phyloP scores from a whole-genome alignment of 306 rosid genomes.

The Pterocarpus santalinus region DNA sequence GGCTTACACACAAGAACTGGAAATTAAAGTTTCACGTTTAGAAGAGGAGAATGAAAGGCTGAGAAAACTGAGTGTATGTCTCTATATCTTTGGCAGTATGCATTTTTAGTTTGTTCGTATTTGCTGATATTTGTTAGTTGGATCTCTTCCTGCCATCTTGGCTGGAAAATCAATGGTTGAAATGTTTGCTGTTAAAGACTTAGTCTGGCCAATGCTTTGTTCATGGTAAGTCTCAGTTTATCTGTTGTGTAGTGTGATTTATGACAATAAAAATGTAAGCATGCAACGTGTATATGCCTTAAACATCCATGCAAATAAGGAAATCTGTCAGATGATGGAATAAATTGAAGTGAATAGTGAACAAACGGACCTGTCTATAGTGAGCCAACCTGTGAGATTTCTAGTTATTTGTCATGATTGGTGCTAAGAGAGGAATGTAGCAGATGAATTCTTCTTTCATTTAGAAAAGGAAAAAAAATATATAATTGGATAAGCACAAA shows the following conservation, averaged over 20 bases:
- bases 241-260: no score
- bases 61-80: slow-evolving; percentile 75
- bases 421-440: no score
- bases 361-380: no score
- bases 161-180: slow-evolving; percentile 21
- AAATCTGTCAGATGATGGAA: no score
- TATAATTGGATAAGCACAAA: no score
- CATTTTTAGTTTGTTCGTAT: slow-evolving; percentile 32
- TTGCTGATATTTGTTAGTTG: slow-evolving; percentile 31
- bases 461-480: no score
- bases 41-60: slow-evolving; percentile 98
- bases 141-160: slow-evolving; percentile 27
- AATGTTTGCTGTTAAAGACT: slow-evolving; percentile 1
- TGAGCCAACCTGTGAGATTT: no score
- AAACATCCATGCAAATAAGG: no score
- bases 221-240: neutral
- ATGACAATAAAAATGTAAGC: neutral
- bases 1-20: slow-evolving; percentile 97
- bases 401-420: no score
- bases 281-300: no score
- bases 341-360: no score
- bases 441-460: no score
- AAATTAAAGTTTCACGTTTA: slow-evolving; percentile 80
- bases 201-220: slow-evolving; percentile 31
- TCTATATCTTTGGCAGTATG: slow-evolving; percentile 38